A percentile compares a stretch with the other conserved stretches of the same genome.
phyloP scores from a whole-genome alignment of 306 rosid species.

The Psophocarpus tetragonolobus region DNA sequence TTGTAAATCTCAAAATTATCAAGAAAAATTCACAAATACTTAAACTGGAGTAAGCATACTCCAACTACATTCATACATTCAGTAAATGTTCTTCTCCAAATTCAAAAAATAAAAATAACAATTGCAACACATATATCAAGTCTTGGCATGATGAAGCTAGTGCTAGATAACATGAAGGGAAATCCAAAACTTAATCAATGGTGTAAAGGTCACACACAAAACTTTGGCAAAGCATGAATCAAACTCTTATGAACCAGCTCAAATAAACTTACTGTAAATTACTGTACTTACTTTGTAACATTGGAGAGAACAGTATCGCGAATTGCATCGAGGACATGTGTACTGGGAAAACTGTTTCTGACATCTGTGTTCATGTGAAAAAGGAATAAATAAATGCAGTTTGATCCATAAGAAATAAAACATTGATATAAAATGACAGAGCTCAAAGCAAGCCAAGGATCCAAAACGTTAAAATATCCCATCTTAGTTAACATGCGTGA shows the following conservation, averaged over 20 bases:
- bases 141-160: conserved; percentile 13
- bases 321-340: conserved; percentile 95
- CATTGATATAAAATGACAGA: not conserved
- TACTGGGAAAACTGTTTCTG: conserved; percentile 93
- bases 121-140: not conserved
- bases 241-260: not conserved
- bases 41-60: conserved; percentile 5
- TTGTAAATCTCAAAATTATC: not conserved
- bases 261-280: not conserved
- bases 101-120: not conserved
- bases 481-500: not conserved
- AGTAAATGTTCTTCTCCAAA: not conserved
- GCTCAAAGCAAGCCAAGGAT: not conserved
- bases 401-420: not conserved
- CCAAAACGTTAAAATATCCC: not conserved
- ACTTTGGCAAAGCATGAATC: not conserved
- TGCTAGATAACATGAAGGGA: not conserved
- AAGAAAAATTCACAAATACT: not conserved
- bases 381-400: not conserved
- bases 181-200: not conserved
- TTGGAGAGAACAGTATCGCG: conserved; percentile 79
- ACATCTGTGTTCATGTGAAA: conserved; percentile 51
- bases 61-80: too few species aligned
- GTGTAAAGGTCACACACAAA: not conserved
- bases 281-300: conserved; percentile 72